A percentile compares a stretch with the other conserved stretches of the same genome.
These are phyloP conservation scores for Lachnellula willkommii DNA, from an alignment of 2,329 filamentous ascomycete species.

Conservation along the genomic window DNA sequence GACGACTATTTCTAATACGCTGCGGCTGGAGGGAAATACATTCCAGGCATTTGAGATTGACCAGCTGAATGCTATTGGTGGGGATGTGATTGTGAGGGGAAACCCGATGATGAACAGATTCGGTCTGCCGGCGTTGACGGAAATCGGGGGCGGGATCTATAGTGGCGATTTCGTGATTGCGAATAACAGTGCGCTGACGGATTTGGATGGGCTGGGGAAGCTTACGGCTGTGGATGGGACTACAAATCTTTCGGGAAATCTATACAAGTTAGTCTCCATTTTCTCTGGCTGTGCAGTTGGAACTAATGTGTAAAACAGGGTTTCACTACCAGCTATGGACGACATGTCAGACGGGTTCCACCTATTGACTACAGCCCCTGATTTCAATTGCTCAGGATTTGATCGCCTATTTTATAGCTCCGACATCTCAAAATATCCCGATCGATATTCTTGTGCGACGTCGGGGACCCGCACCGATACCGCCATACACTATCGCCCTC, in stretches of 20 bases:
- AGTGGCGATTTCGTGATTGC: slow-evolving; percentile 2
- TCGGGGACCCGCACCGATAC: neutral
- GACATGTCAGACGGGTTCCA: slow-evolving; percentile 1
- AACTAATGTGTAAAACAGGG: neutral
- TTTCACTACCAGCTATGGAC: slow-evolving; percentile 2
- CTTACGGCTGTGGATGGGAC: slow-evolving; percentile 3
- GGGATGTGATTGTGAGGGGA: slow-evolving; percentile 2
- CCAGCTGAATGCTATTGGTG: slow-evolving; percentile 6
- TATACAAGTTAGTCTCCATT: neutral
- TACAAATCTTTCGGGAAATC: slow-evolving; percentile 1
- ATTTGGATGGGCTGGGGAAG: neutral
- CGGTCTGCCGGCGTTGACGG: neutral
- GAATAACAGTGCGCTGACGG: slow-evolving; percentile 2
- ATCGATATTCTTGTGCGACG: slow-evolving; percentile 7
- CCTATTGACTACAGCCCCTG: neutral
- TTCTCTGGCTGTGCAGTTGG: neutral
- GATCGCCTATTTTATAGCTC: slow-evolving; percentile 2
- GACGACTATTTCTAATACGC: neutral
- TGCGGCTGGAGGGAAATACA: slow-evolving; percentile 1
- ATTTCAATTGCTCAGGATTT: slow-evolving; percentile 9
- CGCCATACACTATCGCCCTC: neutral
- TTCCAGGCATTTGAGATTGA: slow-evolving; percentile 1
- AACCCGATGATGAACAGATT: slow-evolving; percentile 1
- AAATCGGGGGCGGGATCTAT: neutral
- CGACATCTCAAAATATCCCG: neutral